Evolutionary conservation across 179 eudicot species (phyloP).

Genomic region (Pouteria campechiana): DNA sequence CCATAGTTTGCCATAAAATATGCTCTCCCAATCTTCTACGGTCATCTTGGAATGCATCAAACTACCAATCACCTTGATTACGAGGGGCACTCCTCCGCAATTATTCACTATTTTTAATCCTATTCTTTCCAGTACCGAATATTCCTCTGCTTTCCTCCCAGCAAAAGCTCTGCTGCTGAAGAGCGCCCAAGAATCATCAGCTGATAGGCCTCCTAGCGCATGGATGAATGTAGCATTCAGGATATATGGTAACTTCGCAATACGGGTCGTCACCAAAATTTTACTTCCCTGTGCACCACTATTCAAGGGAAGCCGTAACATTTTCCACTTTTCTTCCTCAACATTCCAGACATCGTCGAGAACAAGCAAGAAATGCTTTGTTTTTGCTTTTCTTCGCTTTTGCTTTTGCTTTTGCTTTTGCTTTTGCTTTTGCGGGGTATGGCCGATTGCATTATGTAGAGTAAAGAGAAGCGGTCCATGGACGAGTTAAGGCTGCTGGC

Average conservation of each 20-base stretch:
- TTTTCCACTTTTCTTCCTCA: constrained; percentile 8
- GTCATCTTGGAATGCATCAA: too few species aligned
- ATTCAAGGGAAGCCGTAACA: constrained; percentile 1
- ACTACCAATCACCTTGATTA: constrained; percentile 12
- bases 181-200: constrained; percentile 7
- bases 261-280: constrained; percentile 16
- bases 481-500: too few species aligned
- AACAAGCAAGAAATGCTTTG: constrained; percentile 10
- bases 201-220: constrained; percentile 3
- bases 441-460: too few species aligned
- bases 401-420: too few species aligned
- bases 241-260: too few species aligned
- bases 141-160: neutral
- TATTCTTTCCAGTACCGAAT: neutral
- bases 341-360: constrained; percentile 21
- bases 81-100: constrained; percentile 18
- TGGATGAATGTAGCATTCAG: neutral
- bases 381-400: too few species aligned
- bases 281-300: constrained; percentile 14
- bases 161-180: too few species aligned
- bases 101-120: constrained; percentile 11
- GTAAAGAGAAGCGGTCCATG: too few species aligned
- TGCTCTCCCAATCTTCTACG: too few species aligned
- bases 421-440: too few species aligned
- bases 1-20: too few species aligned